Base-by-base conservation (phyloP, 352 stramenopile species). In the Lagenidium giganteum region DNA sequence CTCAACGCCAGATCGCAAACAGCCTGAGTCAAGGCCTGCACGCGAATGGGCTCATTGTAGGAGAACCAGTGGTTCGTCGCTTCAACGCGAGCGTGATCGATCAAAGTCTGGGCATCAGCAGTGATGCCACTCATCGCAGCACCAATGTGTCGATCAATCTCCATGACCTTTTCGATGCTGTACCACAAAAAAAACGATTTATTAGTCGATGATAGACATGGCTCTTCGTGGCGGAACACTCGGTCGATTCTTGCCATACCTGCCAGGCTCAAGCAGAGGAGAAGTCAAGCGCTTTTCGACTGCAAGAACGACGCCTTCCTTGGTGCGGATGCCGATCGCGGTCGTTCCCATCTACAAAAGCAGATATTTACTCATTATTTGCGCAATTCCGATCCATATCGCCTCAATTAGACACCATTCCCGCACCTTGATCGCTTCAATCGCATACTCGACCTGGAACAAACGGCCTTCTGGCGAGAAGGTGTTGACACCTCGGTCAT, bases 101-200 rank as follows among this genome's bases (percentile, higher is more conserved):
- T 95, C 49, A 99, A 67, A 16, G 96, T 99, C 62, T 97, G 82
- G 12, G 96, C 96, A 69, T 99, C 97, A 26, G 96, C 96, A 13
- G 98, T 98, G 34, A 99, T 85, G 37, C 97, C 97, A 57, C 89
- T 98, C 95, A 99, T 99, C 50, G 97, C 97, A 23, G 88, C 95
- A 23, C 96, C 97, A 36, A 99, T 85, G 70, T 99, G 96, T 9
- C 70, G 77, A 66, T 99, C 97, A 52, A 99, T 96, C 67, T 99
- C 96, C 65, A 98, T 96, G 69, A 99, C 99, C 77, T 99, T 99
- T 64, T 99, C 96, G 33, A 99, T 97, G 61, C 89, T 98, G 32
- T 57, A 41, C n/a, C n/a, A n/a, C n/a, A n/a, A n/a, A n/a, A n/a
- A n/a, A n/a, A n/a, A n/a, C n/a, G n/a, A n/a, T n/a, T n/a, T n/a